Evolutionary conservation across 345 rosid genomes (phyloP), one percentile per base, ranked within the genome.

Genomic region (Euphorbia peplus): DNA sequence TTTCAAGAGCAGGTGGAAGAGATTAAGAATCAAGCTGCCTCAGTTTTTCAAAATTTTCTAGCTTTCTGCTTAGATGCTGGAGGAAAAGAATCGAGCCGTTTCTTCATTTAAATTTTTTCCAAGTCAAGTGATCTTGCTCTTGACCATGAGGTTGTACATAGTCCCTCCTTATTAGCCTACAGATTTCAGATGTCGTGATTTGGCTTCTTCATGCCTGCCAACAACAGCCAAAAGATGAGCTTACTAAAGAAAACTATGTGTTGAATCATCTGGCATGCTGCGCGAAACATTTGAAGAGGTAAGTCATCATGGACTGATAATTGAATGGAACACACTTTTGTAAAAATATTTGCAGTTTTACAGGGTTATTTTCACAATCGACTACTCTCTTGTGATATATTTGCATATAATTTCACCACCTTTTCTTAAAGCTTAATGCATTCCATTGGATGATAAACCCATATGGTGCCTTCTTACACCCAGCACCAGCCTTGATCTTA

Each of bases 1-100:
- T 52, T 60, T 50, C 9, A 72, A 74, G 46, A 81, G 87, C 77
- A 85, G 79, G 78, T 89, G 97, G 96, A 91, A 89, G 73, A 83
- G 91, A 81, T 76, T 89, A 64, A 79, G 97, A 51, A 64, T 95
- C 69, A 54, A 48, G 68, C 47, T 86, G 19, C 90, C 96, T 8
- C 60, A 50, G 4, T 39, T 70, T 15, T 26, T 69, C 9, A 69
- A 64, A 8, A 5, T 60, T 58, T 64, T 68, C 68, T 74, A 68
- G 65, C 25, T 46, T 30, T 14, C 19, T 0, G 30, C 18, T 8
- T 7, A 39, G 50, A 25, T 21, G 53, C 53, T 24, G 21, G 53
- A 14, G 35, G 37, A 44, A 5, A 42, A 24, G 21, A 14, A 63
- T 37, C 50, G 41, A 6, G 2, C 44, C 19, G 63, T 13, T 22